Base-by-base conservation (phyloP, 2,329 filamentous ascomycete genomes). In the Lachnellula arida region DNA sequence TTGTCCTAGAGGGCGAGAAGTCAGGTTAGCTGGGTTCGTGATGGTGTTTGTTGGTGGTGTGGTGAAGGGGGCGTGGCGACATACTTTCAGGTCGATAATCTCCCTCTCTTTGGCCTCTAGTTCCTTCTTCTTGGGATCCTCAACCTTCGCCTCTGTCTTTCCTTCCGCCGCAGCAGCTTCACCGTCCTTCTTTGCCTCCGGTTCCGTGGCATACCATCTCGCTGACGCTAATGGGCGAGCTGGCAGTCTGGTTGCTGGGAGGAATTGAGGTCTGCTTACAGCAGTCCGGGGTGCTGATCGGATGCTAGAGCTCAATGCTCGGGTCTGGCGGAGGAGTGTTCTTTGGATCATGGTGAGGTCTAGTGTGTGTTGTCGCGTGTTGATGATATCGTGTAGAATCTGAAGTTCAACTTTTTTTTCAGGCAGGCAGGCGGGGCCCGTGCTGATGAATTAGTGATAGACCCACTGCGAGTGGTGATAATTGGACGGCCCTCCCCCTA, bases 21-120 rank as follows among this genome's bases (percentile, higher is more conserved):
- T 19, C 35, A 37, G 23, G 48, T 54, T 28, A 58, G 43, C 6
- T 37, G 35, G 19, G 46, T 37, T 49, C 42, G 9, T 32, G 28
- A 5, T 32, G 4, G 9, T 12, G 9, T 11, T 22, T 53, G 35
- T 9, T 12, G 8, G 25, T 19, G 28, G 44, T 53, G 49, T 15
- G 17, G 22, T 51, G 35, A 53, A 12, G 34, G 58, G 22, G 46
- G 48, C 23, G 49, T 54, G 71, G 28, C 28, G 28, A 32, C 79
- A 47, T 66, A 96, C 93, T 86, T 97, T 97, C 74, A 95, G 81
- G 49, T 97, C 91, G 60, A 88, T 70, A 44, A 84, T 79, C 72
- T 91, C 87, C 73, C 82, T 85, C 66, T 87, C 83, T 73, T 88
- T 88, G 58, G 81, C 78, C 71, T 90, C 87, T 5, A 91, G 71